A percentile compares a stretch with the other conserved stretches of the same genome.
Conservation (phyloP, 78 protist species). For the Dictyostelium capitatum region DNA sequence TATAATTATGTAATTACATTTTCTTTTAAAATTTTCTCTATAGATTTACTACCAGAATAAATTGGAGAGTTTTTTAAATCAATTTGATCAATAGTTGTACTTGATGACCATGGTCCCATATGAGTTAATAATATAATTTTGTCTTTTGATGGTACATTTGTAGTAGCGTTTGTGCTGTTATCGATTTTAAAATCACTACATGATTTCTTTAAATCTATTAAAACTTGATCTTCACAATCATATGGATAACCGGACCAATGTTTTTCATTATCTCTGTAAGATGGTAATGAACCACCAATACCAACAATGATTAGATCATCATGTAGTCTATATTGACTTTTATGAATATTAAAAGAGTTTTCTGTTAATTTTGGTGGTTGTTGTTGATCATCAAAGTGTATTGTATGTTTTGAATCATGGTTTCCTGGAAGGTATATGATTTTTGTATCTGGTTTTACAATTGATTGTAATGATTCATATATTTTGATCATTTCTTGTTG, state of each 20-base stretch:
- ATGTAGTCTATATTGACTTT: conserved; percentile 10
- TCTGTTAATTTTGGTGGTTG: conserved; percentile 11
- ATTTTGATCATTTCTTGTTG: conserved; percentile 59
- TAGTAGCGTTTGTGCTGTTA: no score
- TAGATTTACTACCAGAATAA: conserved; percentile 53
- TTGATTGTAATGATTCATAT: background rate
- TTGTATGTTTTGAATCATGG: conserved; percentile 63
- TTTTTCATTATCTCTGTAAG: conserved; percentile 13
- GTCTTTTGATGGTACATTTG: conserved; percentile 6
- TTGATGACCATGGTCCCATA: conserved; percentile 54
- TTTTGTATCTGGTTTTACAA: background rate
- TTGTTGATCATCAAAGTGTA: background rate
- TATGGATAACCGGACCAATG: conserved; percentile 70
- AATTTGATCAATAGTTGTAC: conserved; percentile 49
- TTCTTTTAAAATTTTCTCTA: conserved; percentile 9
- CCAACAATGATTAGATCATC: conserved; percentile 47
- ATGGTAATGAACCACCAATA: conserved; percentile 66
- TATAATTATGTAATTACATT: conserved; percentile 20
- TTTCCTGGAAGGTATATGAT: conserved; percentile 60
- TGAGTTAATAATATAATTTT: conserved; percentile 48
- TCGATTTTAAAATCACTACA: background rate
- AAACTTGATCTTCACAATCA: conserved; percentile 9
- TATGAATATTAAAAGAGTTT: conserved; percentile 25
- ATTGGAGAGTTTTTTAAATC: background rate
- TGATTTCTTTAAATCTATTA: conserved; percentile 13